Percentiles rank a stretch among this genome's conserved stretches.
These are phyloP conservation scores for Hyphopichia burtonii DNA, from an alignment of 1,139 yeast species.

Conservation along the genomic window DNA sequence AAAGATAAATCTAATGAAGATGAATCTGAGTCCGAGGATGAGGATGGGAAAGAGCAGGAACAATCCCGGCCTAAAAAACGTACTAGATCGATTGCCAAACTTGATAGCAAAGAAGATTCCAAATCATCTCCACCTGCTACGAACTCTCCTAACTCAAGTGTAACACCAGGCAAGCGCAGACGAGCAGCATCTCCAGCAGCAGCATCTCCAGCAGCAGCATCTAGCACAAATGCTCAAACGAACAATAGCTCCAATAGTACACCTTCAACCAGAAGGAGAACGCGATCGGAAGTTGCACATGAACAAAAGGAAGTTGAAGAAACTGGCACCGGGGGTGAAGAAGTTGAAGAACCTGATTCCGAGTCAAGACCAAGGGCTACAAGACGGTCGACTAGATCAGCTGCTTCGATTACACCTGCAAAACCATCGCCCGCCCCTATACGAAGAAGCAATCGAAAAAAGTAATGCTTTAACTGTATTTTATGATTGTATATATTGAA, in stretches of 20 bases:
- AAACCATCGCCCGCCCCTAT: constrained; percentile 14
- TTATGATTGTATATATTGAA: not conserved
- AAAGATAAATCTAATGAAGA: too few relatives aligned
- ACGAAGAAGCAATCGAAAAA: constrained; percentile 27
- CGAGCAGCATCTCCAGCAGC: constrained; percentile 9
- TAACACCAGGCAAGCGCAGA: constrained; percentile 10
- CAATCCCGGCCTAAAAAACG: constrained; percentile 21
- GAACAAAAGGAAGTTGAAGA: constrained; percentile 11
- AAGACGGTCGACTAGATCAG: constrained; percentile 24
- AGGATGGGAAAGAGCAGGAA: constrained; percentile 4
- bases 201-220: not conserved
- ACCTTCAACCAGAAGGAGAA: constrained; percentile 19
- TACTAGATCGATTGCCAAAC: constrained; percentile 25
- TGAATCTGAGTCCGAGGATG: not conserved
- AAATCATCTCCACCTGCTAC: constrained; percentile 7
- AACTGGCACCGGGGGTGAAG: constrained; percentile 6
- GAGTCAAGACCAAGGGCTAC: constrained; percentile 11
- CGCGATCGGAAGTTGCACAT: constrained; percentile 26
- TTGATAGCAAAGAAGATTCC: constrained; percentile 15
- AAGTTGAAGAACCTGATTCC: constrained; percentile 7
- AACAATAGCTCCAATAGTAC: not conserved
- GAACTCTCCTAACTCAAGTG: not conserved
- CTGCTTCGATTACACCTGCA: constrained; percentile 10
- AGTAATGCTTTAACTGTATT: constrained; percentile 8
- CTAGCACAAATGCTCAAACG: not conserved